Base-by-base conservation (phyloP, 805 yeast species). In the Wickerhamomyces strasburgensis region DNA sequence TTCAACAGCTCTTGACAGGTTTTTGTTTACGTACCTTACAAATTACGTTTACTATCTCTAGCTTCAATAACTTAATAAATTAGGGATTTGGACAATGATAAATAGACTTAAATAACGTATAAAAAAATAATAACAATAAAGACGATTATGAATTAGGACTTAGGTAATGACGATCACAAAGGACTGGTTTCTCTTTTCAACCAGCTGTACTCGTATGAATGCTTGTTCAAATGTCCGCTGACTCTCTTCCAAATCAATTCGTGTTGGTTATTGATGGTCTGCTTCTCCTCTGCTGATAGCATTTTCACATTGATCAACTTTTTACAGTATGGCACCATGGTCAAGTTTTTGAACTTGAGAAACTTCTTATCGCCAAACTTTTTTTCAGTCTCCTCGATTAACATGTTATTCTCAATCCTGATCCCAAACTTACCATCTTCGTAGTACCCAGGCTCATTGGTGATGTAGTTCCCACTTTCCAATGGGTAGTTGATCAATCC, bases 391-490 rank as follows among this genome's bases (percentile, higher is more conserved):
- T 58, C 65, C 40, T 63, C 63, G 14, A 80, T 76, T 33, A 80
- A 68, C 30, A 93, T 58, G 48, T 88, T 89, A 56, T 87, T 84
- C 61, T 93, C 98, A 38, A 93, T 76, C 47, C 98, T 72, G 43
- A 90, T 74, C 9, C 98, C 98, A 58, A 74, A 88, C 43, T 80
- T 78, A n/a, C 89, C 90, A 49, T 86, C 95, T 45, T 81, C 77
- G 59, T 93, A 93, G 58, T 68, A 90, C 0, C 98, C 98, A 0
- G 98, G 98, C 60, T 93, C 98, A 61, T 89, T 89, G 34, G 94
- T 81, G 28, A 87, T 64, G 17, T 89, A 72, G 48, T 81, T 85
- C 5, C 97, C 97, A 11, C 67, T 67, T 37, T 68, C 61, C 33
- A 73, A 58, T 5, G 87, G 78, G 30, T 70, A 72, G 8, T 73